Base-by-base conservation (phyloP, 345 rosid species). In the Kernera saxatilis region DNA sequence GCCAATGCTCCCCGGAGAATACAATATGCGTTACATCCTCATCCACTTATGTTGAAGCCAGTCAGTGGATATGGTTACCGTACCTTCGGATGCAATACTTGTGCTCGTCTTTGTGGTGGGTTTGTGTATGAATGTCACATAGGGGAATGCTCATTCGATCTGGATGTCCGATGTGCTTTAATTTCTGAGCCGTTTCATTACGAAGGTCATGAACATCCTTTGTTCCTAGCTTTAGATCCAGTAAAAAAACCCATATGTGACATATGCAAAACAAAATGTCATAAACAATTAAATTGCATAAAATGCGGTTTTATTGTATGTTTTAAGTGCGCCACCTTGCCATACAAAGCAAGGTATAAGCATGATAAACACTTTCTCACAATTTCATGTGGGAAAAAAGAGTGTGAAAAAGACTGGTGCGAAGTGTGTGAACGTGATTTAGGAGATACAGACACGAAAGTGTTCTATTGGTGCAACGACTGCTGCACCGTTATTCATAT, bases 381-480 rank as follows among this genome's bases (percentile, higher is more conserved):
- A 45, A 0, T 44, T 18, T 13, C 8, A 3, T 29, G 12, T 2
- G 27, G 41, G 1, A 5, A 64, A n/a, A n/a, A n/a, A n/a, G n/a
- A 19, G 19, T 10, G 39, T 35, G 39, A 10, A 13, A 35, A 35
- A 3, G 30, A 15, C 1, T 76, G 75, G 6, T 67, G 68, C 21
- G 32, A 54, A 0, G 17, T 60, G 14, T 68, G 60, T 14, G 60
- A 67, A n/a, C 35, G 4, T 46, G 13, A 8, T n/a, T n/a, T n/a
- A 21, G 2, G 3, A 39, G 14, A 4, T n/a, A 1, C 18, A 21
- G 18, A 43, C 67, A 27, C 27, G 7, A 23, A 18, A 17, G 67
- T 66, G 66, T 76, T 36, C 4, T 64, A 76, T 43, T 0, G 26
- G 4, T 76, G 75, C n/a, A n/a, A n/a, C n/a, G n/a, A n/a, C n/a